Evolutionary conservation across 1,139 yeast genomes (phyloP).

Genomic region (Entelexis paramagnoliae): DNA sequence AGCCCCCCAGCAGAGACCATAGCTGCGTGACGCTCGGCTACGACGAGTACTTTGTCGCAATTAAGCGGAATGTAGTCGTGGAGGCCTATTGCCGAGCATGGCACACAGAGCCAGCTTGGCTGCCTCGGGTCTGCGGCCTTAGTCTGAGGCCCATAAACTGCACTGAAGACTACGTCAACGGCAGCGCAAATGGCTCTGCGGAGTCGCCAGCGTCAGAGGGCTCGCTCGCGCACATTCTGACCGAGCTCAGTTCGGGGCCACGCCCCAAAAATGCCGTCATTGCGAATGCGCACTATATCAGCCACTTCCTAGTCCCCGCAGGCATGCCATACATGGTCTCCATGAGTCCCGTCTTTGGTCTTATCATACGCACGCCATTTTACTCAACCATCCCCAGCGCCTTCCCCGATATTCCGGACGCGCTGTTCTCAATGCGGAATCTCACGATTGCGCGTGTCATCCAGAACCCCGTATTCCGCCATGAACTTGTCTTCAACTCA

Average conservation of each 20-base stretch:
- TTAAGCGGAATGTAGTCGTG: neutral
- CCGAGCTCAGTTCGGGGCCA: neutral
- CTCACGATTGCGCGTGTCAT: constrained; percentile 82
- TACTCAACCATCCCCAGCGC: constrained; percentile 15
- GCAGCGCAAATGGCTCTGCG: too few relatives aligned
- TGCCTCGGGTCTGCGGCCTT: neutral
- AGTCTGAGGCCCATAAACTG: neutral
- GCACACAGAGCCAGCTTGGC: constrained; percentile 5
- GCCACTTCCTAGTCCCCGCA: neutral
- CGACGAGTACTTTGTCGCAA: neutral
- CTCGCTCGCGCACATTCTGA: neutral
- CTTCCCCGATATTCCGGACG: constrained; percentile 60
- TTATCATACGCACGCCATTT: constrained; percentile 17
- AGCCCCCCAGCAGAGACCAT: neutral
- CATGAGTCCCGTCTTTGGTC: constrained; percentile 4
- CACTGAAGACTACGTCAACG: too few relatives aligned
- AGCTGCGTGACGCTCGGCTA: neutral
- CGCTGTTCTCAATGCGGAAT: constrained; percentile 70
- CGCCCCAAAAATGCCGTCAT: neutral
- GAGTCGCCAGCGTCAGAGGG: neutral
- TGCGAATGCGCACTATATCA: neutral
- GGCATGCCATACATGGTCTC: constrained; percentile 15
- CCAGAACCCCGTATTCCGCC: constrained; percentile 85
- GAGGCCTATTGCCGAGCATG: neutral
- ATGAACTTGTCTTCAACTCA: constrained; percentile 87